These are phyloP conservation scores for Mycena olivaceomarginata DNA, from an alignment of 768 basidiomycete species.

Conservation along the genomic window DNA sequence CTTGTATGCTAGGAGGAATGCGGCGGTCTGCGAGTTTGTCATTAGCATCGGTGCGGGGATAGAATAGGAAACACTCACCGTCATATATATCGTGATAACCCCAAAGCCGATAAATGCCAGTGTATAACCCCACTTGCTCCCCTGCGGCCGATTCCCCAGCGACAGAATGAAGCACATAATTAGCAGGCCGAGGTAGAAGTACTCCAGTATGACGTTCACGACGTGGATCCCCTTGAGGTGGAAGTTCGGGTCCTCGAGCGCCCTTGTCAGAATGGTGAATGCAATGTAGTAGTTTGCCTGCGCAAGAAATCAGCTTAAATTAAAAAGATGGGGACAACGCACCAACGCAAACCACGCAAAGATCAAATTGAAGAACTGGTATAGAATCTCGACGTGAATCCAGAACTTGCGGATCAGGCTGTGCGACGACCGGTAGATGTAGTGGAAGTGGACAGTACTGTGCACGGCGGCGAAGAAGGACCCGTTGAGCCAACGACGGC, in stretches of 20 bases:
- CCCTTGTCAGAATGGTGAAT: slow-evolving; percentile 84
- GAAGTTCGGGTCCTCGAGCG: slow-evolving; percentile 82
- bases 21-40: slow-evolving; percentile 71
- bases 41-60: slow-evolving; percentile 4
- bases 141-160: slow-evolving; percentile 94
- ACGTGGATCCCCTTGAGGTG: slow-evolving; percentile 78
- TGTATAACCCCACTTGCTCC: slow-evolving; percentile 92
- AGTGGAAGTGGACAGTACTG: slow-evolving; percentile 94
- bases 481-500: slow-evolving; percentile 97
- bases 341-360: slow-evolving; percentile 95
- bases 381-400: slow-evolving; percentile 96
- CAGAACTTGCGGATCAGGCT: slow-evolving; percentile 89
- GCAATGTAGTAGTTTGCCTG: slow-evolving; percentile 95
- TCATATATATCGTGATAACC: slow-evolving; percentile 97
- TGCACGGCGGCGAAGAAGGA: slow-evolving; percentile 99
- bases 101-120: slow-evolving; percentile 91
- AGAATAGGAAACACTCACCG: slow-evolving; percentile 65
- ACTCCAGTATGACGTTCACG: slow-evolving; percentile 87
- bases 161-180: slow-evolving; percentile 92
- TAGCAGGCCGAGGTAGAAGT: slow-evolving; percentile 91
- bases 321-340: slow-evolving; percentile 47
- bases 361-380: slow-evolving; percentile 92
- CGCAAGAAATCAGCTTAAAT: not conserved
- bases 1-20: slow-evolving; percentile 90
- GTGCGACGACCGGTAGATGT: slow-evolving; percentile 95